Base-by-base conservation (phyloP, 2,329 filamentous ascomycete genomes). In the Aureobasidium sp. region DNA sequence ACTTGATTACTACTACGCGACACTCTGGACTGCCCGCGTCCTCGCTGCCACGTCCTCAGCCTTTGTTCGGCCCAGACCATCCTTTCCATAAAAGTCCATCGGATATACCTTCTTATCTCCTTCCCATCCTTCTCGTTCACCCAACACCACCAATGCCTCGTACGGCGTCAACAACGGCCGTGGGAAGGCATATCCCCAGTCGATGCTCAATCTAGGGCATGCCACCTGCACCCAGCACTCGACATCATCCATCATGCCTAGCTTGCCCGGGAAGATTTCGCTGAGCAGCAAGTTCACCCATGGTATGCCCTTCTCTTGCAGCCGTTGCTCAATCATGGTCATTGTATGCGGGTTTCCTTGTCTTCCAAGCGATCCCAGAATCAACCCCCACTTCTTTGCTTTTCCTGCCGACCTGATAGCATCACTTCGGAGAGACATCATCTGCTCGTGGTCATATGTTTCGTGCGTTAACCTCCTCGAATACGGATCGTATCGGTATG, bases 141-240 rank as follows among this genome's bases (percentile, higher is more conserved):
- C 91, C 51, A 99, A 76, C n/a, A 91, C 90, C 37, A 99, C 87
- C 63, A 97, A 81, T 7, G 94, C 94, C 77, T 99, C 94, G 68
- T 99, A 97, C 2, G 94, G 93, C 58, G 93, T 97, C 71, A 99
- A 75, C 62, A 99, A 73, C 51, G 94, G 94, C 50, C 90, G 78
- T 1, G 91, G 84, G 71, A 99, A 99, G 0, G 94, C 94, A 77
- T 97, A 97, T 0, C 94, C 94, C 94, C 94, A 99, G 76, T 99
- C 94, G 67, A 99, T 99, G 74, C 93, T 97, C 72, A 99, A 72
- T 54, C 94, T 80, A n/a, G 94, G 94, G 75, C 94, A 99, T 5
- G 94, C 94, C 55, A 99, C 91, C 76, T 99, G 94, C 42, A 99
- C 93, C 94, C 94, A 99, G 68, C 91, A 96, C 71, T 97, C 93